phyloP scores from a whole-genome alignment of 805 yeast species.

The Candida quercuum region DNA sequence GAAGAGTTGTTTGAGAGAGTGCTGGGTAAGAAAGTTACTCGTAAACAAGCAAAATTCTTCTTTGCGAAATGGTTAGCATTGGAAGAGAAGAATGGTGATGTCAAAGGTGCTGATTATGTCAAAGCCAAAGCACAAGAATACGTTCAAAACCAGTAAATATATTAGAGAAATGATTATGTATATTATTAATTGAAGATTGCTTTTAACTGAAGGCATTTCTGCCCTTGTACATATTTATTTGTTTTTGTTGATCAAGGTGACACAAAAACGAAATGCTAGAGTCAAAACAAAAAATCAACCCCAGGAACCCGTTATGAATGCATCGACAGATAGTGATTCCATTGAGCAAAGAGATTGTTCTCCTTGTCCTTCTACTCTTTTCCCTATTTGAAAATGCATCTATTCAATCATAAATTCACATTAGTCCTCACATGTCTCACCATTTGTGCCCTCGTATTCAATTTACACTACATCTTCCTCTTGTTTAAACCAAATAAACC shows the following conservation, averaged over 20 bases:
- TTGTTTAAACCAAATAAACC: too few species aligned
- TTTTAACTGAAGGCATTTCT: neutral
- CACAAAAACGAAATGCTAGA: neutral
- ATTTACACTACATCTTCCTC: too few species aligned
- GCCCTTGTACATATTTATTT: neutral
- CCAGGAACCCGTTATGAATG: too few species aligned
- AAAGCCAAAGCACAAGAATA: conserved; percentile 87
- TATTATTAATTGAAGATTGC: too few species aligned
- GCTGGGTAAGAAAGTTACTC: conserved; percentile 54
- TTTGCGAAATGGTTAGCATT: conserved; percentile 86
- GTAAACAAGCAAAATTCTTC: conserved; percentile 92
- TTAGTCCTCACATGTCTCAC: too few species aligned
- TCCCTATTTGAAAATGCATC: too few species aligned
- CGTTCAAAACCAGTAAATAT: conserved; percentile 32
- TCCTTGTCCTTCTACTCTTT: too few species aligned
- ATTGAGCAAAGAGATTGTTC: too few species aligned
- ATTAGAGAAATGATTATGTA: neutral
- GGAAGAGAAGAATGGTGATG: conserved; percentile 68
- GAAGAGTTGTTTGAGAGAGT: conserved; percentile 84
- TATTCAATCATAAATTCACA: too few species aligned
- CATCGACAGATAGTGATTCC: too few species aligned
- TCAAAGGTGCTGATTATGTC: conserved; percentile 71
- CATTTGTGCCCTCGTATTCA: too few species aligned
- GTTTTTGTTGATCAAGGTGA: neutral
- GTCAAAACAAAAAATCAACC: too few species aligned